Evolutionary conservation across 768 basidiomycete genomes (phyloP).

Genomic region (Krasilnikovozyma curviuscula): DNA sequence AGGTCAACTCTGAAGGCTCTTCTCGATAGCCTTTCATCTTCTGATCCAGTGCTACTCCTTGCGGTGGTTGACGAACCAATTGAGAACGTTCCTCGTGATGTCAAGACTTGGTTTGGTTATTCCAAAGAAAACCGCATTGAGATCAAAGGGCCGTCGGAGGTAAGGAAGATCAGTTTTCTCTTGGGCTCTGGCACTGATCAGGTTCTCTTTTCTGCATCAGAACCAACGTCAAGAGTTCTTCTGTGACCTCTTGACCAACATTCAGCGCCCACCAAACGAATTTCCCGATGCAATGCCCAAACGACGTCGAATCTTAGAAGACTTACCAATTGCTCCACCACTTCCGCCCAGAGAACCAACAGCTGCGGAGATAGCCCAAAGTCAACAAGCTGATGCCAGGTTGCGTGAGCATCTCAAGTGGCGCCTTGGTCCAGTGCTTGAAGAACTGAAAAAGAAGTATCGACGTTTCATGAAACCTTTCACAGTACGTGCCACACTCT

Average conservation of each 20-base stretch:
- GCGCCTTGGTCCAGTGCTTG: constrained; percentile 72
- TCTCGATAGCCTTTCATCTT: constrained; percentile 74
- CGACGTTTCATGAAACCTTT: constrained; percentile 72
- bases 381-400: constrained; percentile 62
- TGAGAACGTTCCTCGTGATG: constrained; percentile 52
- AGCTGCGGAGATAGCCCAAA: constrained; percentile 58
- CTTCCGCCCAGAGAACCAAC: constrained; percentile 65
- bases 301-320: constrained; percentile 64
- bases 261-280: constrained; percentile 56
- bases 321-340: constrained; percentile 72
- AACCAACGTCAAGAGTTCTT: constrained; percentile 60
- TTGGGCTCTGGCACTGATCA: too few relatives aligned
- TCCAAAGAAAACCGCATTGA: constrained; percentile 53
- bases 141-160: constrained; percentile 35
- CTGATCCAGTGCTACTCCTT: constrained; percentile 81
- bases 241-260: constrained; percentile 44
- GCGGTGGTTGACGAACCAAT: constrained; percentile 69
- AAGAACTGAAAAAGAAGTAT: constrained; percentile 77
- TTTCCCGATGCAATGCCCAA: constrained; percentile 79
- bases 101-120: constrained; percentile 74
- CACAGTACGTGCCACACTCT: constrained; percentile 34
- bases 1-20: constrained; percentile 70
- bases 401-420: constrained; percentile 65
- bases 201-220: too few relatives aligned
- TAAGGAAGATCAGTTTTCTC: too few relatives aligned